Conservation (phyloP, 441 rosid genomes). For the Geranium incanum region DNA sequence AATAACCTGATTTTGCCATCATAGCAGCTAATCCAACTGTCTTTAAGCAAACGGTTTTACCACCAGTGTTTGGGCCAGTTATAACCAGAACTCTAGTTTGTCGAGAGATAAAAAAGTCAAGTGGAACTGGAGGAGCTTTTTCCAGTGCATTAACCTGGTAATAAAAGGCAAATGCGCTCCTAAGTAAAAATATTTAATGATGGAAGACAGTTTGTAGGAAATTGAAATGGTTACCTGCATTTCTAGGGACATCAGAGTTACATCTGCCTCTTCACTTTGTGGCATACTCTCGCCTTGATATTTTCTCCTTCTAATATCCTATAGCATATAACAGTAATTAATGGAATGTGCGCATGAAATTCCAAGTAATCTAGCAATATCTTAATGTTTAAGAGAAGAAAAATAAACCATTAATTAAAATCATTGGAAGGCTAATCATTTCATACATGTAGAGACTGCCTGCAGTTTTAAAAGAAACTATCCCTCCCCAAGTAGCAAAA, state of each 20-base stretch:
- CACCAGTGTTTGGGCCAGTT: constrained; percentile 98
- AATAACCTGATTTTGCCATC: constrained; percentile 93
- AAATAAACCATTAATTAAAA: constrained; percentile 1
- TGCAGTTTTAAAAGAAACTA: background rate
- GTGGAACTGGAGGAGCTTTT: constrained; percentile 59
- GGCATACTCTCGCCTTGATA: constrained; percentile 23
- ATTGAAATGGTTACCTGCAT: constrained; percentile 25
- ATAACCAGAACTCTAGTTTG: constrained; percentile 72
- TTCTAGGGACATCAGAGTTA: constrained; percentile 29
- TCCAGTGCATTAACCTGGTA: constrained; percentile 49
- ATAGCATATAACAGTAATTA: constrained; percentile 16
- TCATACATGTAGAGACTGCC: background rate
- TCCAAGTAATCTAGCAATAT: constrained; percentile 12
- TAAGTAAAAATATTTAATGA: constrained; percentile 6
- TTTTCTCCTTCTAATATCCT: constrained; percentile 41
- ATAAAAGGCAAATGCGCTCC: constrained; percentile 17
- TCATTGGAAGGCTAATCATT: constrained; percentile 8
- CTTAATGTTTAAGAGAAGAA: background rate
- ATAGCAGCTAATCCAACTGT: constrained; percentile 88
- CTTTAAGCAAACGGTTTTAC: constrained; percentile 88
- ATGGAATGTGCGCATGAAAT: constrained; percentile 15
- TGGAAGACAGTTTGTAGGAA: constrained; percentile 7
- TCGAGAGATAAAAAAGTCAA: constrained; percentile 56
- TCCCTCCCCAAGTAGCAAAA: constrained; percentile 3
- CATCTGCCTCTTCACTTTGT: constrained; percentile 24